Percentiles rank a stretch among this genome's conserved stretches.
phyloP scores from a whole-genome alignment of 345 rosid genomes.

The Pugionium cornutum region DNA sequence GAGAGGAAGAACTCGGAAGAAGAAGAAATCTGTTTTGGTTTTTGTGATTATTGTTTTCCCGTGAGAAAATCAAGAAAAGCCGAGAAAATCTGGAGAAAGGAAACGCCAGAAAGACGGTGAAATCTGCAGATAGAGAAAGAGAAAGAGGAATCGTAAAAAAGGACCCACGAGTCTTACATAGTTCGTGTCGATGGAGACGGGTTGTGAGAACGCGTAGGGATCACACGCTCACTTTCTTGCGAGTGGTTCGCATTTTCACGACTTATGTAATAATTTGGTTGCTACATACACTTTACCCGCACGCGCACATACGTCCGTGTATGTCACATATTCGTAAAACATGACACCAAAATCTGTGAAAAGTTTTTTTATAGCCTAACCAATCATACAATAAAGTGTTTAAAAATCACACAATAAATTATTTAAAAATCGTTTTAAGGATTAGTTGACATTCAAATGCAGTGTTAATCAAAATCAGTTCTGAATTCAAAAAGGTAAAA shows the following conservation, averaged over 20 bases:
- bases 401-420: no score
- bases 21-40: constrained; percentile 25
- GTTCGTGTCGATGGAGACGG: constrained; percentile 44
- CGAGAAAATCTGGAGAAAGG: constrained; percentile 35
- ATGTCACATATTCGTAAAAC: no score
- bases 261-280: no score
- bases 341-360: no score
- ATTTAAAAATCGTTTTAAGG: no score
- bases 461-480: no score
- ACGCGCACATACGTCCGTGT: no score
- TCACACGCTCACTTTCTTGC: constrained; percentile 4
- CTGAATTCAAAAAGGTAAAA: no score
- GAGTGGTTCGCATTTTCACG: not conserved
- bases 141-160: constrained; percentile 24
- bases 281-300: no score
- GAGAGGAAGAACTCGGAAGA: constrained; percentile 29
- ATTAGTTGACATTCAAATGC: no score
- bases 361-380: no score
- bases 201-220: constrained; percentile 26
- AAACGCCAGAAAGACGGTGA: constrained; percentile 35
- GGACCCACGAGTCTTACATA: constrained; percentile 44
- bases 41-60: constrained; percentile 1
- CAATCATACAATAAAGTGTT: no score
- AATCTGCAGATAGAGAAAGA: constrained; percentile 24
- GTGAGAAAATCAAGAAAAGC: not conserved